These are phyloP conservation scores for Trichophyton verrucosum DNA, from an alignment of 2,329 filamentous ascomycete genomes.

Conservation along the genomic window DNA sequence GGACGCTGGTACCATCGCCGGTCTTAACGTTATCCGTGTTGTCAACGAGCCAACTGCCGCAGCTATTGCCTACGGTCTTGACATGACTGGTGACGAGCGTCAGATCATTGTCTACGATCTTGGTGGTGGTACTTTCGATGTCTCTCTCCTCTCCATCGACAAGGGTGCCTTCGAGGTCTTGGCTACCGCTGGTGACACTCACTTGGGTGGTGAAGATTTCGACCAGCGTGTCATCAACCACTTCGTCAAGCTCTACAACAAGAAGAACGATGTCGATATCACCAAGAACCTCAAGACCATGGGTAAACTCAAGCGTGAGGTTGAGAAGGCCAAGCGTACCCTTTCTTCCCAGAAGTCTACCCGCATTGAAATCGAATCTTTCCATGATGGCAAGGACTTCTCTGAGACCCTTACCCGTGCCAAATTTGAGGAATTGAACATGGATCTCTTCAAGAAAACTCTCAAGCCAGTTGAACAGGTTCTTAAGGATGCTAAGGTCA, in stretches of 20 bases:
- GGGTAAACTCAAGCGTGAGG: conserved; percentile 99
- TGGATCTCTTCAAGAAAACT: conserved; percentile 98
- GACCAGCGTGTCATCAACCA: conserved; percentile 94
- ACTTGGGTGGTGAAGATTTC: conserved; percentile 97
- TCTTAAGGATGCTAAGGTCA: conserved; percentile 92
- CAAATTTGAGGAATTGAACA: conserved; percentile 99
- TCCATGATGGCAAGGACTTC: conserved; percentile 95
- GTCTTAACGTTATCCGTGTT: conserved; percentile 88
- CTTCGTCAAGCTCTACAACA: conserved; percentile 97
- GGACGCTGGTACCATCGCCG: conserved; percentile 83
- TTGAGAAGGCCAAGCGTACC: conserved; percentile 98
- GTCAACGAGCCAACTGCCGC: conserved; percentile 95
- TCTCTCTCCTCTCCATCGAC: conserved; percentile 82
- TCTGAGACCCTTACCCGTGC: conserved; percentile 95
- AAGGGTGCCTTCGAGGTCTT: conserved; percentile 88
- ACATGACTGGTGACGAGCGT: conserved; percentile 71
- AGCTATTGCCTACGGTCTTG: conserved; percentile 85
- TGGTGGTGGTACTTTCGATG: conserved; percentile 89
- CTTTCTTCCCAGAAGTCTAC: conserved; percentile 89
- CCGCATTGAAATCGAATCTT: conserved; percentile 91
- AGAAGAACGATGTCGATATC: conserved; percentile 87
- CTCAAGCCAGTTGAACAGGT: conserved; percentile 98
- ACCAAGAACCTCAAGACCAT: conserved; percentile 94
- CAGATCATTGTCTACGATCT: conserved; percentile 91
- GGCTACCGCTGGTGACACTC: conserved; percentile 91